phyloP scores from a whole-genome alignment of 495 filamentous ascomycete genomes.

The Trichocladium antarcticum region DNA sequence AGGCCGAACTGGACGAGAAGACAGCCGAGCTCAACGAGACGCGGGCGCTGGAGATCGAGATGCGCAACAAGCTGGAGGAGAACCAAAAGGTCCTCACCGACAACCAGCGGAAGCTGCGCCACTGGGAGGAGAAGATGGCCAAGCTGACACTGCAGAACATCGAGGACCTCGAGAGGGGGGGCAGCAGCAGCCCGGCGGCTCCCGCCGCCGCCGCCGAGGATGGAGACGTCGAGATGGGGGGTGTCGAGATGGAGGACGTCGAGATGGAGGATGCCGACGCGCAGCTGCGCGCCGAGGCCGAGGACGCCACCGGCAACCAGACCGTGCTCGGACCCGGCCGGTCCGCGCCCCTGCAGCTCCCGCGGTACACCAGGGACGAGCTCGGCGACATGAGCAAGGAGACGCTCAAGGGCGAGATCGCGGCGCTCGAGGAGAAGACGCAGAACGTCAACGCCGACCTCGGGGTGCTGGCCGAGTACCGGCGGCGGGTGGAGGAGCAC shows the following conservation, averaged over 20 bases:
- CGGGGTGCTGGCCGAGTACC: slow-evolving; percentile 84
- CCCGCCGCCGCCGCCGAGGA: slow-evolving; percentile 7
- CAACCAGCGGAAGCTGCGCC: slow-evolving; percentile 69
- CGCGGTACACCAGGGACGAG: slow-evolving; percentile 80
- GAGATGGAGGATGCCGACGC: slow-evolving; percentile 19
- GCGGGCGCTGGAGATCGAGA: slow-evolving; percentile 86
- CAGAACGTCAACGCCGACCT: slow-evolving; percentile 83
- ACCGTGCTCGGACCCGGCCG: slow-evolving; percentile 17
- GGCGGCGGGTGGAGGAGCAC: slow-evolving; percentile 79
- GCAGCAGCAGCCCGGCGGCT: slow-evolving; percentile 1
- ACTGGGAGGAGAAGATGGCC: slow-evolving; percentile 81
- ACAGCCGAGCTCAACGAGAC: slow-evolving; percentile 80
- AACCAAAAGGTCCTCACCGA: slow-evolving; percentile 81
- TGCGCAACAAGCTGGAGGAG: slow-evolving; percentile 95
- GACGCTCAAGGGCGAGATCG: slow-evolving; percentile 75
- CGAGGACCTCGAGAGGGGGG: slow-evolving; percentile 45
- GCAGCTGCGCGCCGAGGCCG: slow-evolving; percentile 17
- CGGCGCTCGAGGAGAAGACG: slow-evolving; percentile 81
- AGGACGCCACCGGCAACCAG: slow-evolving; percentile 21
- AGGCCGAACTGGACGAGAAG: slow-evolving; percentile 77
- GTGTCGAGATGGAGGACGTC: slow-evolving; percentile 13
- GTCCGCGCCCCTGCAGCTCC: slow-evolving; percentile 45
- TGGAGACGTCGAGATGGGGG: slow-evolving; percentile 14
- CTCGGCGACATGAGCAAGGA: slow-evolving; percentile 87
- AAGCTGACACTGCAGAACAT: slow-evolving; percentile 72